These are phyloP conservation scores for Yamadazyma jaroonii DNA, from an alignment of 1,139 yeast species.

Conservation along the genomic window DNA sequence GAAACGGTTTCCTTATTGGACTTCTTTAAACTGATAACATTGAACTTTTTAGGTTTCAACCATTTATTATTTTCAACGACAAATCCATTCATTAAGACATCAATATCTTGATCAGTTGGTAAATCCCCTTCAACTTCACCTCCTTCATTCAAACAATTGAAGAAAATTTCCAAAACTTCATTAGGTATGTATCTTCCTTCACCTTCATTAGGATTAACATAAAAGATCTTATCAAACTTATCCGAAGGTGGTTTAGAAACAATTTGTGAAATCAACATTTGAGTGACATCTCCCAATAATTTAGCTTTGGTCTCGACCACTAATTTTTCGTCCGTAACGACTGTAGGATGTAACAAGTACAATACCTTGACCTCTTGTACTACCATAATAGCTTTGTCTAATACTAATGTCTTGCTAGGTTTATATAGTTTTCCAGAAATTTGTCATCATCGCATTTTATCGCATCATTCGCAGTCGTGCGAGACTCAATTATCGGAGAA, in stretches of 20 bases:
- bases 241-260: slow-evolving; percentile 47
- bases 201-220: slow-evolving; percentile 57
- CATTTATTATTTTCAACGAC: slow-evolving; percentile 40
- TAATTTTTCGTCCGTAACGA: slow-evolving; percentile 48
- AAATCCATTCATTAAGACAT: slow-evolving; percentile 65
- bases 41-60: slow-evolving; percentile 41
- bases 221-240: slow-evolving; percentile 49
- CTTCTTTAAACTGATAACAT: slow-evolving; percentile 27
- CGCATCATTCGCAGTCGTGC: slow-evolving; percentile 2
- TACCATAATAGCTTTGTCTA: background rate
- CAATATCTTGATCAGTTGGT: slow-evolving; percentile 50
- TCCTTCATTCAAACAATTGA: slow-evolving; percentile 17
- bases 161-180: slow-evolving; percentile 27
- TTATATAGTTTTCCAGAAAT: background rate
- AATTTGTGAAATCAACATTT: slow-evolving; percentile 70
- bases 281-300: slow-evolving; percentile 33
- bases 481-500: background rate
- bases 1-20: background rate
- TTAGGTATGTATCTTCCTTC: slow-evolving; percentile 37
- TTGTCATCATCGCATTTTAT: slow-evolving; percentile 5
- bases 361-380: slow-evolving; percentile 16
- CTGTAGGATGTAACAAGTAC: slow-evolving; percentile 68
- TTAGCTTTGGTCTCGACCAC: slow-evolving; percentile 9
- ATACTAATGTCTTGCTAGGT: background rate
- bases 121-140: slow-evolving; percentile 56